A percentile compares a stretch with the other conserved stretches of the same genome.
These are phyloP conservation scores for Ananas comosus DNA, from an alignment of 176 grass and related monocot species.

Conservation along the genomic window DNA sequence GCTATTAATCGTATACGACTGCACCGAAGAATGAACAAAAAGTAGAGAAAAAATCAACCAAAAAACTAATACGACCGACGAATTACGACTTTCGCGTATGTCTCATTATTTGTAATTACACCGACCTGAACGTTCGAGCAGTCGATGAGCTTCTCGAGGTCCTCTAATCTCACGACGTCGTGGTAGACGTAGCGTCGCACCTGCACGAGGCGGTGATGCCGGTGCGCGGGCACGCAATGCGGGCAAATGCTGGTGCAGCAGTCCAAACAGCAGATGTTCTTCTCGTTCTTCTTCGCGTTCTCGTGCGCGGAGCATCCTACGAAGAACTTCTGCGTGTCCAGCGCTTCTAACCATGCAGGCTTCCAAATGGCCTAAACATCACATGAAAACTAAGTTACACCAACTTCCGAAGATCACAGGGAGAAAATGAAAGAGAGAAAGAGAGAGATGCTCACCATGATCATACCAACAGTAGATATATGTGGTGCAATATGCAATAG, in stretches of 20 bases:
- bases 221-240: conserved; percentile 71
- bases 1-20: conserved; percentile 97
- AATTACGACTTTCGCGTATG: background rate
- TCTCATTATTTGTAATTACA: conserved; percentile 12
- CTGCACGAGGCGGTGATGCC: conserved; percentile 73
- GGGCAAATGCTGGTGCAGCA: conserved; percentile 97
- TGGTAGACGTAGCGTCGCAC: conserved; percentile 89
- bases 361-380: conserved; percentile 61
- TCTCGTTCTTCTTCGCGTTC: conserved; percentile 87
- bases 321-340: conserved; percentile 73
- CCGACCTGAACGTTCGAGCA: conserved; percentile 90
- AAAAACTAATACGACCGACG: too few species aligned
- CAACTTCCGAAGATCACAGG: conserved; percentile 10
- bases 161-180: conserved; percentile 78
- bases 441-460: conserved; percentile 50
- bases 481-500: background rate
- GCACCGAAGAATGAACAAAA: conserved; percentile 34
- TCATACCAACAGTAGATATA: conserved; percentile 20
- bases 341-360: conserved; percentile 85
- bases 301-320: conserved; percentile 66
- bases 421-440: background rate
- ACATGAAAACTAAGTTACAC: conserved; percentile 6
- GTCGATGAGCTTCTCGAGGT: conserved; percentile 87
- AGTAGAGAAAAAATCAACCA: background rate
- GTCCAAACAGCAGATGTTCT: conserved; percentile 94